Evolutionary conservation across 2,329 filamentous ascomycete genomes (phyloP), one percentile per base, ranked within the genome.

Genomic region (Alternaria sp.): DNA sequence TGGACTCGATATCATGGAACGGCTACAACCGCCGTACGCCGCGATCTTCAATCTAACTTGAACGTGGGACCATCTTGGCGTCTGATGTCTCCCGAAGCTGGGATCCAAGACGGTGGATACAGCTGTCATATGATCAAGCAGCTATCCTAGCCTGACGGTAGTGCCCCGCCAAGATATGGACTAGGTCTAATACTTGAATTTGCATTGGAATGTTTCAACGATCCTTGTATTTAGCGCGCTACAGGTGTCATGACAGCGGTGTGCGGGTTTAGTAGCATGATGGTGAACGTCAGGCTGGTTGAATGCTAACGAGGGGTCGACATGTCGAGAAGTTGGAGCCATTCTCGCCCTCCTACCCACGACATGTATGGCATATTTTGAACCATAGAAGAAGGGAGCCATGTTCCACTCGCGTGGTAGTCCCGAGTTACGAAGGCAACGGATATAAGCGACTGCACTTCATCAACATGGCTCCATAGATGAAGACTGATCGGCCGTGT

Each of bases 101-200:
- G 61, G 66, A 67, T 64, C 72, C 73, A 70, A 66, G 57, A 62
- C 59, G 69, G 70, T 71, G 75, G 74, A 67, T 68, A 65, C 50
- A 62, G 61, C 52, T 62, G 71, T 78, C 76, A 77, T 73, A 74
- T 78, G 76, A 78, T 73, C 73, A 69, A 60, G 61, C 62, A 63
- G 56, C 65, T 61, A 61, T 71, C 69, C 63, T 66, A 63, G 69
- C 61, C 58, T 60, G 57, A 67, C 59, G 52, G 68, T 67, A 70
- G 67, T 67, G 67, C 59, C 65, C 60, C 65, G 68, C 68, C 73
- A 70, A 73, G 72, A 43, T 43, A 61, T 67, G 49, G 60, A 69
- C 62, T 63, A 62, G 54, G 62, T 61, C 54, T 64, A 59, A 63
- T 63, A 61, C 59, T 59, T 65, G 64, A 58, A 60, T 53, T 63